phyloP scores from a whole-genome alignment of 2,329 filamentous ascomycete genomes.

The Aspergillus arachidicola region DNA sequence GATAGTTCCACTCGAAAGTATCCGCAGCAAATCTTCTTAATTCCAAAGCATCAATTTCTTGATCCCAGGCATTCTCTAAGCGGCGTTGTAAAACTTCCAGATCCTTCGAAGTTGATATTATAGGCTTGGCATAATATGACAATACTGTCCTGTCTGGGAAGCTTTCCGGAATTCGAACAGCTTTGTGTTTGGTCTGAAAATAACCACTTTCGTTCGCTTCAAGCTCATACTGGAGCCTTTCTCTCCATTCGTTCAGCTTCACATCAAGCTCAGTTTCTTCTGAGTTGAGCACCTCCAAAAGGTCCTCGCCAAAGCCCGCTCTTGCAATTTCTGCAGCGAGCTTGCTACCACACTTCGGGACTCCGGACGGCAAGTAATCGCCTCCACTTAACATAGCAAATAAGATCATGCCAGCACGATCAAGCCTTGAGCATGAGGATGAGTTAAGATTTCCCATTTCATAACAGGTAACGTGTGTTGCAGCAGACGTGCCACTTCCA shows the following conservation, averaged over 20 bases:
- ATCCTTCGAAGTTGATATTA: conserved; percentile 67
- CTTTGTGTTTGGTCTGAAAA: conserved; percentile 76
- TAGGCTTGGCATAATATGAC: conserved; percentile 84
- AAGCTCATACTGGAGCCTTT: conserved; percentile 72
- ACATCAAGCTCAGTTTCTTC: conserved; percentile 30
- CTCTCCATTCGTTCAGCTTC: conserved; percentile 67
- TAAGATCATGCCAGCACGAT: conserved; percentile 86
- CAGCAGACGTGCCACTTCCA: conserved; percentile 60
- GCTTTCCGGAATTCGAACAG: conserved; percentile 72
- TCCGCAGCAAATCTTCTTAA: conserved; percentile 75
- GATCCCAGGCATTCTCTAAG: conserved; percentile 60
- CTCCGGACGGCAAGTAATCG: conserved; percentile 87
- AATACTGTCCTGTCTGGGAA: conserved; percentile 82
- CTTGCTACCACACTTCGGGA: conserved; percentile 84
- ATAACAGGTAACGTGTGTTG: conserved; percentile 86
- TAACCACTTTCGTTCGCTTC: conserved; percentile 79
- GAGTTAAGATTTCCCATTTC: conserved; percentile 47
- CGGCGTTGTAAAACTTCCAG: conserved; percentile 57
- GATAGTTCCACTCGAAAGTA: conserved; percentile 83
- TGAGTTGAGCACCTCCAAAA: conserved; percentile 65
- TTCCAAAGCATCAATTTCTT: conserved; percentile 64
- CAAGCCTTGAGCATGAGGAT: conserved; percentile 53
- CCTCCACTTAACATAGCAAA: conserved; percentile 94
- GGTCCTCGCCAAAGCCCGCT: conserved; percentile 78
- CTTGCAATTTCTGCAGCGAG: conserved; percentile 86